Conservation (phyloP, 1,284 basidiomycete genomes). For the Cryptococcus amylolentus region DNA sequence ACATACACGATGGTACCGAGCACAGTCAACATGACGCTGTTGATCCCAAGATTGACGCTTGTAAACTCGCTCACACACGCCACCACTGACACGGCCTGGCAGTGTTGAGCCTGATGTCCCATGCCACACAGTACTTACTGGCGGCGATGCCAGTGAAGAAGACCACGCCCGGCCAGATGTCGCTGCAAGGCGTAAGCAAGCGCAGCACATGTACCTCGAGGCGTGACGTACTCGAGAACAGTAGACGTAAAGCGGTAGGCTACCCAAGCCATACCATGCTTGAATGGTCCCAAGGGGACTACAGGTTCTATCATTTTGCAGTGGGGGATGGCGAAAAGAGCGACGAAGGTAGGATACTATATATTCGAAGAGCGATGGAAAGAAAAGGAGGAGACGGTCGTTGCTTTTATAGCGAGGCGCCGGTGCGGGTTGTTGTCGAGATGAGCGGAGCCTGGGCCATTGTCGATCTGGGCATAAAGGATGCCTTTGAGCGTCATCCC, state of each 20-base stretch:
- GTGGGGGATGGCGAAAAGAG: background rate
- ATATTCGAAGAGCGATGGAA: no score
- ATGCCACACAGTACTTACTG: constrained; percentile 15
- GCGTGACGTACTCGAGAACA: constrained; percentile 28
- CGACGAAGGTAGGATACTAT: background rate
- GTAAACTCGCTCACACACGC: constrained; percentile 24
- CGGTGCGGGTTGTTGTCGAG: no score
- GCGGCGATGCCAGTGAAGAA: constrained; percentile 31
- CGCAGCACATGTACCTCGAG: no score
- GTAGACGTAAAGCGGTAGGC: constrained; percentile 29
- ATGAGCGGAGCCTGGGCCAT: no score
- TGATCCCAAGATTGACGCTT: constrained; percentile 21
- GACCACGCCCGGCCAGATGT: constrained; percentile 31
- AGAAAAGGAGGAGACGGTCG: no score
- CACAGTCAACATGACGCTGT: constrained; percentile 27
- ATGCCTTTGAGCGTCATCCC: no score
- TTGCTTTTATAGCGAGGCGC: no score
- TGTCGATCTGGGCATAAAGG: no score
- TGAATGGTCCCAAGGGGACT: constrained; percentile 12
- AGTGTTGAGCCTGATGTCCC: background rate
- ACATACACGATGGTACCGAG: constrained; percentile 35
- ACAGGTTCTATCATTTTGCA: background rate
- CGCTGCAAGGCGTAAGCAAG: constrained; percentile 17
- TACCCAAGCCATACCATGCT: constrained; percentile 29
- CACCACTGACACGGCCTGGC: constrained; percentile 22